Evolutionary conservation across 2,329 filamentous ascomycete species (phyloP).

Genomic region (Epichloe festucae): DNA sequence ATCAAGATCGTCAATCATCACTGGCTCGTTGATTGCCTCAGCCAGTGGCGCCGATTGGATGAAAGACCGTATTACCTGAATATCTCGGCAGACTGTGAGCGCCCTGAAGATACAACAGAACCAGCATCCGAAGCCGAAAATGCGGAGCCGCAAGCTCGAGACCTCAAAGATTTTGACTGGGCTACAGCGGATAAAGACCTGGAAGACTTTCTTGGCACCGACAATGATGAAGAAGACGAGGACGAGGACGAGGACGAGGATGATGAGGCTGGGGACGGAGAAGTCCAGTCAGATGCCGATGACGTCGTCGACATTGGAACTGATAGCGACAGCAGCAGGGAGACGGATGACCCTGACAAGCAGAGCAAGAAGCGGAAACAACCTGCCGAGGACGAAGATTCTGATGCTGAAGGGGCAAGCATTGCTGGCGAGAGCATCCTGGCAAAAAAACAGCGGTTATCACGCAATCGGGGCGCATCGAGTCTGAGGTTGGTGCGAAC

Average conservation of each 20-base stretch:
- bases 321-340: conserved; percentile 16
- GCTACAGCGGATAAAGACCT: conserved; percentile 57
- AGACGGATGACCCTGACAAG: conserved; percentile 13
- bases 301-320: conserved; percentile 8
- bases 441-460: conserved; percentile 38
- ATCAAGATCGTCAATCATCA: conserved; percentile 87
- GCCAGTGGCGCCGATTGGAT: conserved; percentile 68
- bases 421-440: conserved; percentile 25
- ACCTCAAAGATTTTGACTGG: conserved; percentile 30
- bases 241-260: conserved; percentile 9
- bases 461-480: conserved; percentile 31
- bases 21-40: conserved; percentile 79
- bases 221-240: conserved; percentile 33
- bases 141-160: conserved; percentile 22
- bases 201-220: conserved; percentile 55
- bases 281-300: not conserved
- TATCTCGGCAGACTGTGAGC: conserved; percentile 51
- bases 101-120: conserved; percentile 20
- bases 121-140: conserved; percentile 20
- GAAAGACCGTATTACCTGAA: conserved; percentile 67
- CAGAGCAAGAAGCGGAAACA: conserved; percentile 22
- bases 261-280: conserved; percentile 2
- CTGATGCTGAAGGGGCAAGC: conserved; percentile 19
- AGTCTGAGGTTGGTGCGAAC: conserved; percentile 33
- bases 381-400: conserved; percentile 17